Evolutionary conservation across 805 yeast species (phyloP).

Genomic region (Yamadazyma phyllophila): DNA sequence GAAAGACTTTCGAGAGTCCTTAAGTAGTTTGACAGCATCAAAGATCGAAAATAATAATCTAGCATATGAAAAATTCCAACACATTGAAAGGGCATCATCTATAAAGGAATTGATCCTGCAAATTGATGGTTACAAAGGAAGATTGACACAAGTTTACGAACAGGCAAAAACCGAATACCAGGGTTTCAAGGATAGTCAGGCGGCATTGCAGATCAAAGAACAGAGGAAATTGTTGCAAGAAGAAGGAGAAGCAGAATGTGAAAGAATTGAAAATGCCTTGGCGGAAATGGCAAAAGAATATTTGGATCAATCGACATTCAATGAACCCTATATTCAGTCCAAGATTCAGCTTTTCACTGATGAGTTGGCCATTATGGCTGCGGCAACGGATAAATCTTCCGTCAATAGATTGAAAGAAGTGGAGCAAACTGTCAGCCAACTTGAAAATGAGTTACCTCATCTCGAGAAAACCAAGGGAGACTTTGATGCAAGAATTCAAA

Average conservation of each 20-base stretch:
- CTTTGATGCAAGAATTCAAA: conserved; percentile 35
- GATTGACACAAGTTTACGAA: conserved; percentile 30
- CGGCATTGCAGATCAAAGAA: conserved; percentile 34
- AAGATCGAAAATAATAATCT: conserved; percentile 10
- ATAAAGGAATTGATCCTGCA: conserved; percentile 25
- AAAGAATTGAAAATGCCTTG: conserved; percentile 18
- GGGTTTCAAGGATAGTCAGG: conserved; percentile 39
- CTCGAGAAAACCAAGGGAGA: conserved; percentile 22
- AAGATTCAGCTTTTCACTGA: conserved; percentile 47
- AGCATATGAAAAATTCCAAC: conserved; percentile 17
- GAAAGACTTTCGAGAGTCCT: background rate
- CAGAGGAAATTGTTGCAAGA: conserved; percentile 37
- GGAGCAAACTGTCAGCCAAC: conserved; percentile 29
- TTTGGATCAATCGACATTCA: conserved; percentile 36
- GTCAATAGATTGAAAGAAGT: conserved; percentile 39
- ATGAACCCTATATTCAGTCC: conserved; percentile 34
- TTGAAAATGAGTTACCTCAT: conserved; percentile 40
- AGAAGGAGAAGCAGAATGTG: conserved; percentile 31
- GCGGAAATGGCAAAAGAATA: conserved; percentile 37
- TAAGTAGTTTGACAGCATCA: background rate
- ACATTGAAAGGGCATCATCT: conserved; percentile 19
- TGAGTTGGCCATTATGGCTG: conserved; percentile 38
- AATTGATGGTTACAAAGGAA: conserved; percentile 24
- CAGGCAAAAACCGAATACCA: conserved; percentile 30
- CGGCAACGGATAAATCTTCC: conserved; percentile 34